Evolutionary conservation across 2,329 filamentous ascomycete genomes (phyloP), one percentile per base, ranked within the genome.

Genomic region (Mariannaea sp.): DNA sequence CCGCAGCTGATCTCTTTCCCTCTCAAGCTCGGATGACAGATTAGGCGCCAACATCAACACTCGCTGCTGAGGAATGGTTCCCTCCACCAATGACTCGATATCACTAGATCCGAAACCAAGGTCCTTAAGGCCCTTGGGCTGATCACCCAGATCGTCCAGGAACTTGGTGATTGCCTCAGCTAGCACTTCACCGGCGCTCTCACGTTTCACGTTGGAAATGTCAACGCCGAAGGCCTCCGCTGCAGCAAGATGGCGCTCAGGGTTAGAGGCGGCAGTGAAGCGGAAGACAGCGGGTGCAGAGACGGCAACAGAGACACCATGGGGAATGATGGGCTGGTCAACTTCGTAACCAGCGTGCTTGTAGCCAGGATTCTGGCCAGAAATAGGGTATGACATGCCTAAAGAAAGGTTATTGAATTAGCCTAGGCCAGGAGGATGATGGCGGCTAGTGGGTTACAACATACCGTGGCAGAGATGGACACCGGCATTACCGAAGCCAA

Each of bases 361-460:
- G 75, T 97, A 97, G 5, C 88, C 73, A 14, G 90, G 90, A 70
- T 99, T 99, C 70, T 97, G 92, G 24, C 92, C 90, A 1, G 91
- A 96, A 68, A 99, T 96, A 14, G 94, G 94, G 69, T 99, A 99
- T 19, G 90, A 95, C 93, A 99, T 97, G 70, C 93, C 83, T 85
- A 53, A 12, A 26, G 20, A 48, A 17, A 27, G 40, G n/a, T n/a
- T n/a, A 32, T 7, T 9, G 20, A 7, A 29, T 14, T 27, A 20
- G 22, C 26, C 19, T 19, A 40, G 17, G 2, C 7, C 14, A 36
- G 9, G 33, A 27, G 19, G 6, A 43, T 24, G 22, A 5, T n/a
- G n/a, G n/a, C n/a, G n/a, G 8, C 8, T 32, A 33, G 2, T 17
- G 14, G 12, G n/a, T 7, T 9, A 9, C 22, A 17, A 70, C 79